Conservation (phyloP, 345 rosid species). For the Salix koriyanagi region DNA sequence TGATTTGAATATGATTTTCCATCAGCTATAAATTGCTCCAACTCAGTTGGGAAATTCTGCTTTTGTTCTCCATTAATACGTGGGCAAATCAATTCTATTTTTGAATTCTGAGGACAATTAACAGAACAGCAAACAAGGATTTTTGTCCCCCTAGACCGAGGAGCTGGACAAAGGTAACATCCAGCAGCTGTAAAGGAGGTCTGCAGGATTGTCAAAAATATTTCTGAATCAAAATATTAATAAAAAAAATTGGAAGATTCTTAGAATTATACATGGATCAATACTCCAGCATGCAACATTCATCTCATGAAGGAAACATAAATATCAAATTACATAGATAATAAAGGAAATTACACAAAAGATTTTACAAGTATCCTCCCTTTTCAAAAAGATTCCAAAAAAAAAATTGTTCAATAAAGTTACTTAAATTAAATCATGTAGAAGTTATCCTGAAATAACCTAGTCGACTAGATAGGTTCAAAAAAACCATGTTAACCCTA, state of each 20-base stretch:
- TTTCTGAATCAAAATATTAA: conserved; percentile 1
- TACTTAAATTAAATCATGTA: too few species aligned
- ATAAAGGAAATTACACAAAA: not conserved
- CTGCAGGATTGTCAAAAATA: conserved; percentile 37
- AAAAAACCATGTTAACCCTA: too few species aligned
- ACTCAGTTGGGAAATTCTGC: conserved; percentile 20
- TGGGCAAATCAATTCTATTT: conserved; percentile 34
- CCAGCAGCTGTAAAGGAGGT: conserved; percentile 88
- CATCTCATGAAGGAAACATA: not conserved
- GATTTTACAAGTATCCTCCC: not conserved
- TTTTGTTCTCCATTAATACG: conserved; percentile 26
- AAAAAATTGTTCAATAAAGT: too few species aligned
- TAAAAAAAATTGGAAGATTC: not conserved
- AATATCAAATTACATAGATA: not conserved
- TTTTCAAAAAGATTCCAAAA: not conserved
- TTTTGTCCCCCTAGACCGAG: conserved; percentile 78
- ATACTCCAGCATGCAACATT: not conserved
- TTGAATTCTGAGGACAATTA: conserved; percentile 52
- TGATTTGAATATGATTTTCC: conserved; percentile 38
- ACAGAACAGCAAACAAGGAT: conserved; percentile 70
- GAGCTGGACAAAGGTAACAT: conserved; percentile 87
- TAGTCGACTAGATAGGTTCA: too few species aligned
- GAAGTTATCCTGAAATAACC: too few species aligned
- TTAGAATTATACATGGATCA: not conserved
- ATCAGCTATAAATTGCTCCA: conserved; percentile 39